These are phyloP conservation scores for Fusarium verticillioides DNA, from an alignment of 2,329 filamentous ascomycete species.

Conservation along the genomic window DNA sequence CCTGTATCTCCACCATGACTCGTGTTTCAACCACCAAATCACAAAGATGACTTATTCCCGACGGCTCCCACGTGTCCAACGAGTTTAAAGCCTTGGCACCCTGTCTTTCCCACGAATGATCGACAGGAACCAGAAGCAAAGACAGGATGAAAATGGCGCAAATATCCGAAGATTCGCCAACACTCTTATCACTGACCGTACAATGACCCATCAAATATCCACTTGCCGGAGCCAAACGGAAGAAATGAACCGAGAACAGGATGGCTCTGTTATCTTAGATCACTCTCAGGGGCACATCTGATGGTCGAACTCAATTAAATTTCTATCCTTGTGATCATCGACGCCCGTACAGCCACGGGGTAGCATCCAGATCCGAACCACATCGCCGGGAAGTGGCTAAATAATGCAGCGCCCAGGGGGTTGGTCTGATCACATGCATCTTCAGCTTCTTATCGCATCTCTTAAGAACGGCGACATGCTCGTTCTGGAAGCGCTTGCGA, in stretches of 20 bases:
- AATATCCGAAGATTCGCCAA: not conserved
- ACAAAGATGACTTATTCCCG: not conserved
- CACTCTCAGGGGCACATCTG: not conserved
- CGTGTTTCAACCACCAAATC: accelerated
- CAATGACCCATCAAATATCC: not conserved
- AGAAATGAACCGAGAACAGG: not conserved
- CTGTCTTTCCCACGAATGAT: not conserved
- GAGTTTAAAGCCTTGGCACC: not conserved
- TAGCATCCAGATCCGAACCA: constrained; percentile 21
- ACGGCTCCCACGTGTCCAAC: not conserved
- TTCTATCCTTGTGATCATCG: not conserved
- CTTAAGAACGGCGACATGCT: not conserved
- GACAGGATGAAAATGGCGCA: not conserved
- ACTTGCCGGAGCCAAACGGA: not conserved
- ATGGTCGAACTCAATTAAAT: not conserved
- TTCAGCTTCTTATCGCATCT: not conserved
- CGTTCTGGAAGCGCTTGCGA: not conserved
- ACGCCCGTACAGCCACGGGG: constrained; percentile 3
- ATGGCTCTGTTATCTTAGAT: not conserved
- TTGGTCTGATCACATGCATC: not conserved
- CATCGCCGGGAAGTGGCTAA: constrained; percentile 3
- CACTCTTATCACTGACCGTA: not conserved
- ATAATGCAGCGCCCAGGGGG: not conserved
- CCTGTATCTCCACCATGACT: not conserved
- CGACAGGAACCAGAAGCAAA: not conserved